Evolutionary conservation across 768 basidiomycete species (phyloP), one percentile per base, ranked within the genome.

Genomic region (Russula foetens): DNA sequence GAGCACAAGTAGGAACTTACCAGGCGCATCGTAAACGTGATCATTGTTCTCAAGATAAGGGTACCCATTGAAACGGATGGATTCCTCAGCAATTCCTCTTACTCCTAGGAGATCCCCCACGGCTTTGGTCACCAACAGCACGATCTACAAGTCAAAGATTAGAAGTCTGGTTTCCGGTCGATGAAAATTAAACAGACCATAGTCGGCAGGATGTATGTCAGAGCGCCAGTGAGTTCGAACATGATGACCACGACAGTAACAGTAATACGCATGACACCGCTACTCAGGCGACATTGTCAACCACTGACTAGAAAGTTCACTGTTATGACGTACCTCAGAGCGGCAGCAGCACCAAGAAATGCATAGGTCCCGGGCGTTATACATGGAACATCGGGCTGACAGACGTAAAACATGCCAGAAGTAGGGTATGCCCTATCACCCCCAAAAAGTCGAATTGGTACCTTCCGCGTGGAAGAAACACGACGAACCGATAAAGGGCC

Each of bases 301-400:
- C 35, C 44, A 35, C 23, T 46, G 28, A 28, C 56, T 12, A 28
- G 33, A 23, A 28, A 46, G 45, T 21, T 44, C 14, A 41, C 26
- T 19, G 46, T 24, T 24, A 55, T 12, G 15, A 64, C 78, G 63
- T 59, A 92, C 92, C 90, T 94, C 44, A 99, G 76, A 15, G 94
- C 90, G 7, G 97, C 97, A 4, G 97, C 97, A 1, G 97, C 97
- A 7, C 97, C 97, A 14, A 99, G 79, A 69, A 98, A 92, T 1
- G 97, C 97, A 73, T 99, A 98, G 9, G 96, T 98, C 21, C 97
- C 97, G 0, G 97, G 96, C 0, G 97, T 98, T 68, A 99, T 98
- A 66, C 97, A 99, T 1, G 95, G 96, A 17, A 88, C 81, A 70
- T 98, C 90, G 19, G 94, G 95, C 23, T 84, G 82, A 70, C 97